A percentile compares a stretch with the other conserved stretches of the same genome.
Conservation (phyloP, 75 land plant species). For the Cupressus sempervirens region DNA sequence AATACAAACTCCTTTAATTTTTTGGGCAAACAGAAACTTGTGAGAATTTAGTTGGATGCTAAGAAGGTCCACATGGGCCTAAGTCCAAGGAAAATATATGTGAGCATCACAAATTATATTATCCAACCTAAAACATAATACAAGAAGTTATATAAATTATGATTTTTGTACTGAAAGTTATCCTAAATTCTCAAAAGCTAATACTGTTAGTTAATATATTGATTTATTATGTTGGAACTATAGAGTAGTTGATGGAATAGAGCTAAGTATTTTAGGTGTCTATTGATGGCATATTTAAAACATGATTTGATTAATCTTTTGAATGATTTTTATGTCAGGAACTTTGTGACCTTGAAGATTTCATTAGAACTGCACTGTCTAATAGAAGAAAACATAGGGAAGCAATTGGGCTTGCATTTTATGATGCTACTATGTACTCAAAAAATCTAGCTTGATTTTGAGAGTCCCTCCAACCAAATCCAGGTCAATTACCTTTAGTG, state of each 20-base stretch:
- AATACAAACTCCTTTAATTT: too few relatives aligned
- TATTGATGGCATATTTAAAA: neutral
- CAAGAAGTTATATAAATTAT: too few relatives aligned
- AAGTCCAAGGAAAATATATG: too few relatives aligned
- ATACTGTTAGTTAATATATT: neutral
- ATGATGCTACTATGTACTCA: conserved; percentile 60
- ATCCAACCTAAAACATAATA: too few relatives aligned
- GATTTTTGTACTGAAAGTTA: neutral
- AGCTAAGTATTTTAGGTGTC: neutral
- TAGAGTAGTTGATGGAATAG: too few relatives aligned
- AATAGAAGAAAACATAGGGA: conserved; percentile 70
- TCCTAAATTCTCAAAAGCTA: neutral
- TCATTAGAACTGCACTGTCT: conserved; percentile 61
- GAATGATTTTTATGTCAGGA: conserved; percentile 50
- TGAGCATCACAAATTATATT: too few relatives aligned
- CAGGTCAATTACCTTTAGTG: conserved; percentile 67
- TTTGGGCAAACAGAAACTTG: too few relatives aligned
- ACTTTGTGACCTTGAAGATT: conserved; percentile 74
- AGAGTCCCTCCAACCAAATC: conserved; percentile 94
- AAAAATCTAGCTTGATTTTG: conserved; percentile 70
- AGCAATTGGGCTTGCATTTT: conserved; percentile 41
- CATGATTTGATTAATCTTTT: neutral
- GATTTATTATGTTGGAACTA: neutral
- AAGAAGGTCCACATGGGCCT: too few relatives aligned
- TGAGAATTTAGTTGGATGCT: too few relatives aligned